These are phyloP conservation scores for Lepraria neglecta DNA, from an alignment of 495 filamentous ascomycete species.

Conservation along the genomic window DNA sequence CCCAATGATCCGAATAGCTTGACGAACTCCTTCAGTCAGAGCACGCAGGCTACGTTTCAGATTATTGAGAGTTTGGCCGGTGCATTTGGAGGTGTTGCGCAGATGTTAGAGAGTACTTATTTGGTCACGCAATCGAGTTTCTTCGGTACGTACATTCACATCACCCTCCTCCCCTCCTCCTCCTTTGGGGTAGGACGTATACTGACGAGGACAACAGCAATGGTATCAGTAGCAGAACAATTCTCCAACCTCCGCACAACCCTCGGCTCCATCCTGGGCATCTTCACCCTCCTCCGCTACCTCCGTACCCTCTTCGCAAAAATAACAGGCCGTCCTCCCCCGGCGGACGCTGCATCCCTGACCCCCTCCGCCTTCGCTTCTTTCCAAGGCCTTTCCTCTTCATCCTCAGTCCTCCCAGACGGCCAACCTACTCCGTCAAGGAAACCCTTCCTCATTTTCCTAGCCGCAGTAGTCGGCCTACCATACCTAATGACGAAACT, in stretches of 20 bases:
- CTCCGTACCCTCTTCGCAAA: conserved; percentile 83
- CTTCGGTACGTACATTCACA: conserved; percentile 64
- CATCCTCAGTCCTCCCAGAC: conserved; percentile 46
- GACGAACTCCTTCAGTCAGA: conserved; percentile 82
- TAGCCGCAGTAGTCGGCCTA: conserved; percentile 86
- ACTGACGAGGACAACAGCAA: conserved; percentile 51
- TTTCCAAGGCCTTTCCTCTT: conserved; percentile 60
- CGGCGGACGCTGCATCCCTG: conserved; percentile 76
- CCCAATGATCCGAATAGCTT: conserved; percentile 91
- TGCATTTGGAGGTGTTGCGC: conserved; percentile 95
- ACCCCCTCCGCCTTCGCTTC: conserved; percentile 84
- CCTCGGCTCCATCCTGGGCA: conserved; percentile 89
- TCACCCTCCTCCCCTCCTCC: conserved; percentile 10
- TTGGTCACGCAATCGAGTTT: conserved; percentile 99
- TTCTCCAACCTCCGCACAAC: conserved; percentile 88
- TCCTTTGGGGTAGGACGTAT: neutral
- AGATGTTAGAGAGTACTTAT: conserved; percentile 99
- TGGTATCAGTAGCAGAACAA: conserved; percentile 97
- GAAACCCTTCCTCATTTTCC: conserved; percentile 94
- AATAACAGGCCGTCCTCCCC: conserved; percentile 85
- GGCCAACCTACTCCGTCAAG: conserved; percentile 67
- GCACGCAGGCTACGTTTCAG: conserved; percentile 96
- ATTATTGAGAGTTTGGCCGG: conserved; percentile 98
- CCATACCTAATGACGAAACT: conserved; percentile 95
- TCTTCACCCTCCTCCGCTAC: conserved; percentile 95